Conservation (phyloP, 257 asterid genomes). For the Primulina huaijiensis region DNA sequence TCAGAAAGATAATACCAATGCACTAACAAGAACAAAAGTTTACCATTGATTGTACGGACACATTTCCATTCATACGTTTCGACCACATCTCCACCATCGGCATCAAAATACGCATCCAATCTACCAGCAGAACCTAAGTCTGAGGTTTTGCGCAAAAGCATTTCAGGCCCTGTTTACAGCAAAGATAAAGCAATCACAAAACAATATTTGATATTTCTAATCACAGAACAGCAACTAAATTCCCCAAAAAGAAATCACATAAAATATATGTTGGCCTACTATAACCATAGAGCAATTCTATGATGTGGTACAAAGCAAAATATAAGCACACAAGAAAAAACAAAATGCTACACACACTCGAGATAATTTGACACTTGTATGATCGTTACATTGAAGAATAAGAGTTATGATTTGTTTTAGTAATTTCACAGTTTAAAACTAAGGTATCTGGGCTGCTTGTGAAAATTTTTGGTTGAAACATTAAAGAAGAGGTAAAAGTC, state of each 20-base stretch:
- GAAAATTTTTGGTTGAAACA: neutral
- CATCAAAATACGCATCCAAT: conserved; percentile 53
- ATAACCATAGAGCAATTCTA: conserved; percentile 6
- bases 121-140: conserved; percentile 37
- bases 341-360: neutral
- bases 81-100: conserved; percentile 72
- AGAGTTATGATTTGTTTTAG: neutral
- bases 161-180: conserved; percentile 71
- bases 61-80: conserved; percentile 97
- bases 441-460: neutral
- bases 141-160: conserved; percentile 78
- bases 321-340: neutral
- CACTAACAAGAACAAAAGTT: conserved; percentile 10
- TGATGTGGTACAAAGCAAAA: neutral
- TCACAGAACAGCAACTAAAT: conserved; percentile 10
- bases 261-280: conserved; percentile 10
- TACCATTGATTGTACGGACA: conserved; percentile 85
- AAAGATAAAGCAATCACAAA: conserved; percentile 27
- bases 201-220: conserved; percentile 15
- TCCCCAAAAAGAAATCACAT: neutral
- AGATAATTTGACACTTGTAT: neutral
- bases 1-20: conserved; percentile 10
- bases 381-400: neutral
- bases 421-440: conserved; percentile 7
- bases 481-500: neutral